Conservation (phyloP, 805 yeast species). For the Spencermartinsiella europaea region DNA sequence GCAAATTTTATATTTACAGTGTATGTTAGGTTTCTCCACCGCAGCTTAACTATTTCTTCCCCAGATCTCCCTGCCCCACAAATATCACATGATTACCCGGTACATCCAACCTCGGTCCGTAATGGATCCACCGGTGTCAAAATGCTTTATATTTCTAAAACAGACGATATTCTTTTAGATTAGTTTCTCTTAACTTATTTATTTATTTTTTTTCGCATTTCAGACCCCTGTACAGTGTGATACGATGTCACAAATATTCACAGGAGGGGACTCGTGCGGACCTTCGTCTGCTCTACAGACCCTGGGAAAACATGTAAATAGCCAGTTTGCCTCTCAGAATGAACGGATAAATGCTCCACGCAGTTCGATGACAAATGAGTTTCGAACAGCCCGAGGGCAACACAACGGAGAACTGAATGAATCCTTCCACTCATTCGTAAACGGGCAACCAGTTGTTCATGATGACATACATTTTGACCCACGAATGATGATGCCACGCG, state of each 20-base stretch:
- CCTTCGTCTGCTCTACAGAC: constrained; percentile 28
- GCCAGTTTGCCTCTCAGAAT: constrained; percentile 16
- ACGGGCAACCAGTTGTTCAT: not conserved
- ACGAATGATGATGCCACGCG: not conserved
- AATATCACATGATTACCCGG: no score
- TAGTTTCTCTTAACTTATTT: no score
- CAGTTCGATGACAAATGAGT: not conserved
- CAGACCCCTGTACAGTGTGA: not conserved
- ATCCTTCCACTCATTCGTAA: not conserved
- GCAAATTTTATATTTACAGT: no score
- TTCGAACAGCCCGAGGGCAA: not conserved
- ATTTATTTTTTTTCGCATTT: not conserved
- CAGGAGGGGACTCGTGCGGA: constrained; percentile 21
- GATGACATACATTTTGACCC: not conserved
- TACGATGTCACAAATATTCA: constrained; percentile 12
- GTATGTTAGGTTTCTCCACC: no score
- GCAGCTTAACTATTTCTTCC: no score
- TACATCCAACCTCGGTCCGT: no score
- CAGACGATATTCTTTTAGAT: no score
- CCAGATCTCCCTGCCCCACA: no score
- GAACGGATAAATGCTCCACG: constrained; percentile 12
- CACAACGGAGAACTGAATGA: not conserved
- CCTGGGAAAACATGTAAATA: constrained; percentile 24
- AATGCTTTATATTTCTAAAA: no score
- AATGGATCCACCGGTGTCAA: no score